phyloP scores from a whole-genome alignment of 441 rosid genomes.

The California macrophylla region DNA sequence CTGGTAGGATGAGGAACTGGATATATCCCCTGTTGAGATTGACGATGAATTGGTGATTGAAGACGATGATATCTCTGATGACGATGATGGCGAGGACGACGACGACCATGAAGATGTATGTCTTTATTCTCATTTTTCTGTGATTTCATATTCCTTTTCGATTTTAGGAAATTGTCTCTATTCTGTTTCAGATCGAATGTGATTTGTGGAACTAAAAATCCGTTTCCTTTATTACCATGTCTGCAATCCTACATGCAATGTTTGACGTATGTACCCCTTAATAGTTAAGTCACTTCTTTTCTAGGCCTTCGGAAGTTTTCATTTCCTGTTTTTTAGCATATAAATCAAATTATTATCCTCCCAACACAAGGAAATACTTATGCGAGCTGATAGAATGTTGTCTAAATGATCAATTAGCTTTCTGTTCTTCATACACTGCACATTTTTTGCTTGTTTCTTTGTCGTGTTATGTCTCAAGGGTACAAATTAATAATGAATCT shows the following conservation, averaged over 20 bases:
- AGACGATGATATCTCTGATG: constrained; percentile 95
- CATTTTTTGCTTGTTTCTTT: neutral
- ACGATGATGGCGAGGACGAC: constrained; percentile 72
- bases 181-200: neutral
- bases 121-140: constrained; percentile 4
- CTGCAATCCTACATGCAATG: neutral
- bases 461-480: neutral
- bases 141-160: neutral
- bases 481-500: neutral
- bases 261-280: neutral
- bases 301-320: neutral
- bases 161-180: neutral
- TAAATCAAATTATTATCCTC: neutral
- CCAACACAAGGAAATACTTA: neutral
- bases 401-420: neutral
- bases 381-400: neutral
- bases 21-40: constrained; percentile 79
- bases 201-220: neutral
- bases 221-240: neutral
- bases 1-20: constrained; percentile 86
- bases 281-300: neutral
- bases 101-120: constrained; percentile 94
- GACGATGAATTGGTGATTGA: constrained; percentile 96
- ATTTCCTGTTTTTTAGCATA: neutral
- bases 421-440: neutral